These are phyloP conservation scores for Glaciozyma antarctica DNA, from an alignment of 768 basidiomycete genomes.

Conservation along the genomic window DNA sequence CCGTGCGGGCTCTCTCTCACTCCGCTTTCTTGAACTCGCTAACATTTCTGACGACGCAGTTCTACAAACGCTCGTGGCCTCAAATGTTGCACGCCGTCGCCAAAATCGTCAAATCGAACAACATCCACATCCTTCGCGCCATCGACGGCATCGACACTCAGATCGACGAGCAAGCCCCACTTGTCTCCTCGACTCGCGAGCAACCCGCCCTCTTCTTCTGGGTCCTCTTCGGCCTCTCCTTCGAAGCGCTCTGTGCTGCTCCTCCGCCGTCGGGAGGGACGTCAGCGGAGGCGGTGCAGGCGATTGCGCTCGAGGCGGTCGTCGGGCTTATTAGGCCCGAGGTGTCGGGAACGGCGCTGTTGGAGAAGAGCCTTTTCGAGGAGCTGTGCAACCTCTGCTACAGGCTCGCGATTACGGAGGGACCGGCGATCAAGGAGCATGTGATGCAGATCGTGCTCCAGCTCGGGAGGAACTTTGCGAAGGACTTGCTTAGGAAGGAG, in stretches of 20 bases:
- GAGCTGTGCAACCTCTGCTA: constrained; percentile 83
- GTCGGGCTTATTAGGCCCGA: constrained; percentile 69
- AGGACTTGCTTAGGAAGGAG: constrained; percentile 7
- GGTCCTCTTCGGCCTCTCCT: constrained; percentile 85
- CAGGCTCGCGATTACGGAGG: constrained; percentile 79
- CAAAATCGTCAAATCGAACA: constrained; percentile 60
- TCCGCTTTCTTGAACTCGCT: not conserved
- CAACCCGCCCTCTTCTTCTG: constrained; percentile 78
- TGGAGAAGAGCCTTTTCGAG: constrained; percentile 66
- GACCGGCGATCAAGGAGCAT: constrained; percentile 58
- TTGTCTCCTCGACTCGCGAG: constrained; percentile 39
- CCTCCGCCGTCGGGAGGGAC: constrained; percentile 46
- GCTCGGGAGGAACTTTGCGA: constrained; percentile 45
- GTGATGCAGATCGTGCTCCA: constrained; percentile 59
- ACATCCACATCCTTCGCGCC: constrained; percentile 61
- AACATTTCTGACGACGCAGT: constrained; percentile 47
- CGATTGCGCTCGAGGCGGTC: constrained; percentile 63
- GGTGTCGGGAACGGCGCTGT: constrained; percentile 71
- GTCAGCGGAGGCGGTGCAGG: constrained; percentile 39
- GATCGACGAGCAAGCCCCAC: not conserved
- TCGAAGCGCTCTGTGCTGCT: constrained; percentile 66
- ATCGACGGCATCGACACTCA: constrained; percentile 62
- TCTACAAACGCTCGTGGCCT: constrained; percentile 73
- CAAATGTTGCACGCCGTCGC: constrained; percentile 78
- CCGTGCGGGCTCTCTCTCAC: constrained; percentile 45